phyloP scores from a whole-genome alignment of 2,329 filamentous ascomycete species.

The Thelonectria discophora region DNA sequence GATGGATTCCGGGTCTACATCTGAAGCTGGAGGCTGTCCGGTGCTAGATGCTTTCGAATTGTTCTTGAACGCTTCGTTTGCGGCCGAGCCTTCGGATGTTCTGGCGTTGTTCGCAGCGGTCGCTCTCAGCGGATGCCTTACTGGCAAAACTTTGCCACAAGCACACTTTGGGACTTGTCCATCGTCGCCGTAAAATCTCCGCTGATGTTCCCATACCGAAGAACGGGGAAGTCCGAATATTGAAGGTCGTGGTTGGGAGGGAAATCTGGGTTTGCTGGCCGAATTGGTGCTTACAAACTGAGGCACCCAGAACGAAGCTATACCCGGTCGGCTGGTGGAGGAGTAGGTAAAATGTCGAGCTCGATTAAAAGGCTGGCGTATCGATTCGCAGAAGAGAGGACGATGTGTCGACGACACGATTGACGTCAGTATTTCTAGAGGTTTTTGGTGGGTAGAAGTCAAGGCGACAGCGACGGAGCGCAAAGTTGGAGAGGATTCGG shows the following conservation, averaged over 20 bases:
- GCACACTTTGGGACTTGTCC: conserved; percentile 34
- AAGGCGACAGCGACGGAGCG: conserved; percentile 21
- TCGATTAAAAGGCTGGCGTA: conserved; percentile 18
- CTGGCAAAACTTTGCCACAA: conserved; percentile 37
- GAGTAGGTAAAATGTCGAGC: not conserved
- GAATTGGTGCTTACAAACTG: conserved; percentile 15
- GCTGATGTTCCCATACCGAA: conserved; percentile 22
- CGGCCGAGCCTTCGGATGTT: conserved; percentile 24
- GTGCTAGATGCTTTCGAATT: conserved; percentile 14
- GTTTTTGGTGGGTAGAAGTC: conserved; percentile 23
- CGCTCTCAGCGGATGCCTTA: conserved; percentile 7
- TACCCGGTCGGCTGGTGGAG: conserved; percentile 5
- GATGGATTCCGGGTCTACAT: conserved; percentile 51
- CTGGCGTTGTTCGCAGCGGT: conserved; percentile 29
- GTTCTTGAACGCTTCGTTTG: conserved; percentile 26
- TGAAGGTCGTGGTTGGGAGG: conserved; percentile 12
- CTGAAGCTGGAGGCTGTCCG: conserved; percentile 22
- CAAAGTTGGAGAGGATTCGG: conserved; percentile 33
- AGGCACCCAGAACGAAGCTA: conserved; percentile 13
- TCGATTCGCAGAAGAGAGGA: conserved; percentile 22
- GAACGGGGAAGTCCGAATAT: not conserved
- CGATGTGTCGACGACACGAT: conserved; percentile 18
- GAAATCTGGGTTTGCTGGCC: conserved; percentile 13
- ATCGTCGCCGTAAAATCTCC: conserved; percentile 33
- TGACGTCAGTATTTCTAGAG: conserved; percentile 21